Conservation (phyloP, 192 early-diverging fungal species). For the Chytriomyces confervae region DNA sequence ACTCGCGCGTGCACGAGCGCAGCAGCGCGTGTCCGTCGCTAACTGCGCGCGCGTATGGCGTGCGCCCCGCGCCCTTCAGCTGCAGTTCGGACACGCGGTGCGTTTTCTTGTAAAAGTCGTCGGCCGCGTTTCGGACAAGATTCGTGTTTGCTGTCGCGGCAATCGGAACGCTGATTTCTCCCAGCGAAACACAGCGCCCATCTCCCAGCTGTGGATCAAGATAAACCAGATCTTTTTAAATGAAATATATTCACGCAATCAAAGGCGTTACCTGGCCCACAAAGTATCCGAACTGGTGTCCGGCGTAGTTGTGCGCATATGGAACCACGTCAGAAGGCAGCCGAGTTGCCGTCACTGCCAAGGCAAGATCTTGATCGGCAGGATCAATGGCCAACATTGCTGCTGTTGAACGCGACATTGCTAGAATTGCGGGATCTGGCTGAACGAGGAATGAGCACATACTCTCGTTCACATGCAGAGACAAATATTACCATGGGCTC, state of each 20-base stretch:
- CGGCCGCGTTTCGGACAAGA: conserved; percentile 40
- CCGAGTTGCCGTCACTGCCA: not conserved
- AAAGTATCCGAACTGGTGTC: conserved; percentile 61
- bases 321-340: conserved; percentile 19
- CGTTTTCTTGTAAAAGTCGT: not conserved
- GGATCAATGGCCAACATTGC: conserved; percentile 6
- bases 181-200: conserved; percentile 82
- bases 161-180: conserved; percentile 48
- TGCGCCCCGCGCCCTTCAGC: conserved; percentile 84
- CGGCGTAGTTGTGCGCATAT: conserved; percentile 54
- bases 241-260: not conserved
- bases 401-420: not conserved
- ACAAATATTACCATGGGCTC: conserved; percentile 16
- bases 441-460: not conserved
- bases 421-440: conserved; percentile 15
- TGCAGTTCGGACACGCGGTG: conserved; percentile 65
- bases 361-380: conserved; percentile 6
- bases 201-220: conserved; percentile 74
- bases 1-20: conserved; percentile 88
- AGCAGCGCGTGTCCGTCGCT: conserved; percentile 88
- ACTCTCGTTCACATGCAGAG: not conserved
- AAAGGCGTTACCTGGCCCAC: conserved; percentile 29
- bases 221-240: not conserved
- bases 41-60: conserved; percentile 80
- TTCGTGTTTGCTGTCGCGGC: not conserved